Evolutionary conservation across 371 early-diverging fungal genomes (phyloP).

Genomic region (Mortierella sp.): DNA sequence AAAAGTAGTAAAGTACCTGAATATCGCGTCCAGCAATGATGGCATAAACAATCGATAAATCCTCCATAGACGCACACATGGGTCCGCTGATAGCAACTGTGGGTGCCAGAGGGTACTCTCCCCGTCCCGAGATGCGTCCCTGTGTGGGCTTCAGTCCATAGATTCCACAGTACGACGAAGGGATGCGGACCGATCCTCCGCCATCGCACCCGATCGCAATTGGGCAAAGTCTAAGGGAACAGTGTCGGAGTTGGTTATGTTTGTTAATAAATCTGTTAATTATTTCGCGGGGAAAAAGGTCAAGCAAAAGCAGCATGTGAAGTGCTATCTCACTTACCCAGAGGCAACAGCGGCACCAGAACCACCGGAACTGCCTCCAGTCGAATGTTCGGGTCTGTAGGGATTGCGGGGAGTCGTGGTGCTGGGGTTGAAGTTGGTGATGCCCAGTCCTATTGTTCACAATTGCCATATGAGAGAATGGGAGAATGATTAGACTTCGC

Average conservation of each 20-base stretch:
- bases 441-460: conserved; percentile 36
- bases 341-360: conserved; percentile 71
- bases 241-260: background rate
- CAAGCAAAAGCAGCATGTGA: no score
- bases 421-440: conserved; percentile 66
- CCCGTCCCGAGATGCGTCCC: conserved; percentile 70
- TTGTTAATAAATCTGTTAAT: no score
- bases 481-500: background rate
- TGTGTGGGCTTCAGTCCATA: conserved; percentile 82
- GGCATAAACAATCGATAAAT: conserved; percentile 73
- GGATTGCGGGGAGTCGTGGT: conserved; percentile 79
- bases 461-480: background rate
- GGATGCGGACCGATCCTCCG: conserved; percentile 83
- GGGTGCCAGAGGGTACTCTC: conserved; percentile 67
- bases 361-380: conserved; percentile 85
- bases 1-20: conserved; percentile 33
- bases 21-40: conserved; percentile 75
- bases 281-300: no score
- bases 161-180: conserved; percentile 78
- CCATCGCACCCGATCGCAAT: conserved; percentile 83
- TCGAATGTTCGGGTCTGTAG: conserved; percentile 64
- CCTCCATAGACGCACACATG: conserved; percentile 73
- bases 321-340: conserved; percentile 46
- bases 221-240: conserved; percentile 66
- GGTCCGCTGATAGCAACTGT: conserved; percentile 74